These are phyloP conservation scores for Coriolopsis trogii DNA, from an alignment of 1,284 basidiomycete species.

Conservation along the genomic window DNA sequence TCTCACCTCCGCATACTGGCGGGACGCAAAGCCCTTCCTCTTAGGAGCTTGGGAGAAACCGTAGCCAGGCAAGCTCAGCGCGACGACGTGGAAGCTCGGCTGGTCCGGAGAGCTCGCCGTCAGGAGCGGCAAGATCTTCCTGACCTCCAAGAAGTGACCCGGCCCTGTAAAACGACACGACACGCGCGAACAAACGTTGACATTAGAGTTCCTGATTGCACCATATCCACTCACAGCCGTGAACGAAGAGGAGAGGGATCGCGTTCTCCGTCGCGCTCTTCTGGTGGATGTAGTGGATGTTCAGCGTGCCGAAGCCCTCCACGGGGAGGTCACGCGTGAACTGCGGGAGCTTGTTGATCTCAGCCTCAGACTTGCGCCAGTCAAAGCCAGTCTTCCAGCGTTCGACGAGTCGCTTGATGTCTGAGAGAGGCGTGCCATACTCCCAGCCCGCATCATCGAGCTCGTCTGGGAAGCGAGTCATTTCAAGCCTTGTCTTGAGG, in stretches of 20 bases:
- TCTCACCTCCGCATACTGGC: constrained; percentile 20
- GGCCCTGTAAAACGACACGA: constrained; percentile 36
- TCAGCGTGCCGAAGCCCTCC: constrained; percentile 44
- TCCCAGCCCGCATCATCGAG: no score
- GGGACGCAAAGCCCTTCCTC: constrained; percentile 36
- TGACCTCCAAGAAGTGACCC: constrained; percentile 47
- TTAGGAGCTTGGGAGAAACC: constrained; percentile 39
- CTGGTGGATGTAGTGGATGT: constrained; percentile 55
- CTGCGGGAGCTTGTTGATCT: constrained; percentile 49
- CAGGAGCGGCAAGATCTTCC: constrained; percentile 34
- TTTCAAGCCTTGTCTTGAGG: no score
- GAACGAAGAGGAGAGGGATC: constrained; percentile 54
- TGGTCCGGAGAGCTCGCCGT: constrained; percentile 26
- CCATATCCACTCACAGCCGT: constrained; percentile 46
- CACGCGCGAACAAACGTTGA: neutral
- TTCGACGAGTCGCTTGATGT: constrained; percentile 44
- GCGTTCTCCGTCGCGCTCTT: constrained; percentile 42
- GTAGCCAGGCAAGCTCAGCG: constrained; percentile 45
- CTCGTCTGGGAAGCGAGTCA: no score
- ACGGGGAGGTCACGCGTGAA: constrained; percentile 49
- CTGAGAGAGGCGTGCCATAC: no score
- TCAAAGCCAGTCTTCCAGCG: constrained; percentile 50
- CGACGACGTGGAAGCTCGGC: constrained; percentile 48
- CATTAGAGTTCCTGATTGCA: neutral
- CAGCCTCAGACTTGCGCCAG: constrained; percentile 48